Base-by-base conservation (phyloP, 2,329 filamentous ascomycete genomes). In the Neonectria faginata region DNA sequence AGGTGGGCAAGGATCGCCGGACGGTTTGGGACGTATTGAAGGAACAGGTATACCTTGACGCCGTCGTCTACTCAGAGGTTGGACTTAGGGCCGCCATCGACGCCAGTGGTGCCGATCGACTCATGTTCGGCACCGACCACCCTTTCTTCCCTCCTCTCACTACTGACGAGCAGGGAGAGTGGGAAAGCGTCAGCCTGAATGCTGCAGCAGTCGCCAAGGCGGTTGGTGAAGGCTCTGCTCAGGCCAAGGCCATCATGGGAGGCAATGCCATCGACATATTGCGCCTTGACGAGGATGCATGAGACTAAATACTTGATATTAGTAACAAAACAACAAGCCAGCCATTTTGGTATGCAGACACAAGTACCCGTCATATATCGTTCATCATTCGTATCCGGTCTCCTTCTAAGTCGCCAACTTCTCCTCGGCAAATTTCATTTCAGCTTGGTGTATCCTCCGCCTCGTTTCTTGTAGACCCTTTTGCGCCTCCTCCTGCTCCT, bases 31-130 rank as follows among this genome's bases (percentile, higher is more conserved):
- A 84, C 81, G 84, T 82, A 18, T 81, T 91, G 39, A 82, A 81
- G 70, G 89, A 88, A 67, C 96, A 97, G 80, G 87, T 97, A 50
- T 96, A 94, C 75, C 85, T 97, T 1, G 94, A 97, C 79, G 93
- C 93, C 0, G 94, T 97, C 14, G 87, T 97, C 7, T 94, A 96
- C 77, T 92, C 90, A 0, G 88, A 91, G 51, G 88, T 92, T 10
- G 92, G 91, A 0, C 77, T 94, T 61, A 89, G 86, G 71, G 91
- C 91, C 1, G 92, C 92, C 0, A 84, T 92, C 2, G 86, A 89
- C 22, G 90, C 90, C 0, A 84, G 85, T 64, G 91, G 91, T 0
- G 82, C 83, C 0, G 91, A 94, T 71, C 84, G 91, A 64, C 79
- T 95, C 55, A 86, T 95, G 83, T 95, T 95, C 79, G 92, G 92